These are phyloP conservation scores for Yamadazyma trypodendri DNA, from an alignment of 1,139 yeast species.

Conservation along the genomic window DNA sequence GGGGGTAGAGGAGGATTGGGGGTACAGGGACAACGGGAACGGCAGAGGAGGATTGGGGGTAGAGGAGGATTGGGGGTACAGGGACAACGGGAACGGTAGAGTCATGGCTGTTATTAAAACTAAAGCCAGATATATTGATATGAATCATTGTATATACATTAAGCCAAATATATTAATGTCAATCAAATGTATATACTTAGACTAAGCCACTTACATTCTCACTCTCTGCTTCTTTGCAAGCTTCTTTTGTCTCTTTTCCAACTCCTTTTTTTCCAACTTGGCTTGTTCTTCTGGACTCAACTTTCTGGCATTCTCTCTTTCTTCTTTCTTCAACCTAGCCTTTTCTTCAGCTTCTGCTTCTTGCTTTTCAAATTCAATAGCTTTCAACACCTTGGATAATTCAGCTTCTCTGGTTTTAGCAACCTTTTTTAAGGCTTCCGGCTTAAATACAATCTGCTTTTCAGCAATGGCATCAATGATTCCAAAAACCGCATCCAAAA, in stretches of 20 bases:
- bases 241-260: slow-evolving; percentile 43
- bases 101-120: too few relatives aligned
- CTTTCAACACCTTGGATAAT: slow-evolving; percentile 55
- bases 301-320: slow-evolving; percentile 53
- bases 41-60: slow-evolving; percentile 27
- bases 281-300: slow-evolving; percentile 72
- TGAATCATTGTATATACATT: too few relatives aligned
- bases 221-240: slow-evolving; percentile 42
- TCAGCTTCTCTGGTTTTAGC: slow-evolving; percentile 74
- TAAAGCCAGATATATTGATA: too few relatives aligned
- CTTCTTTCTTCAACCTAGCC: slow-evolving; percentile 66
- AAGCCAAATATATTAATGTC: too few relatives aligned
- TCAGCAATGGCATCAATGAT: slow-evolving; percentile 53
- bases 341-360: slow-evolving; percentile 70
- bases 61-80: slow-evolving; percentile 24
- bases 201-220: slow-evolving; percentile 27
- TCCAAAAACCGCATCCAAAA: slow-evolving; percentile 52
- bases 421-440: slow-evolving; percentile 76
- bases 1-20: slow-evolving; percentile 35
- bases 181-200: too few relatives aligned
- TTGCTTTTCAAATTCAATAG: slow-evolving; percentile 58
- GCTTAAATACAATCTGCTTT: slow-evolving; percentile 47
- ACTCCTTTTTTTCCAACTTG: slow-evolving; percentile 67
- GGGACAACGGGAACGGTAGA: neutral
- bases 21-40: neutral